These are phyloP conservation scores for Knufia fluminis DNA, from an alignment of 2,329 filamentous ascomycete genomes.

Conservation along the genomic window DNA sequence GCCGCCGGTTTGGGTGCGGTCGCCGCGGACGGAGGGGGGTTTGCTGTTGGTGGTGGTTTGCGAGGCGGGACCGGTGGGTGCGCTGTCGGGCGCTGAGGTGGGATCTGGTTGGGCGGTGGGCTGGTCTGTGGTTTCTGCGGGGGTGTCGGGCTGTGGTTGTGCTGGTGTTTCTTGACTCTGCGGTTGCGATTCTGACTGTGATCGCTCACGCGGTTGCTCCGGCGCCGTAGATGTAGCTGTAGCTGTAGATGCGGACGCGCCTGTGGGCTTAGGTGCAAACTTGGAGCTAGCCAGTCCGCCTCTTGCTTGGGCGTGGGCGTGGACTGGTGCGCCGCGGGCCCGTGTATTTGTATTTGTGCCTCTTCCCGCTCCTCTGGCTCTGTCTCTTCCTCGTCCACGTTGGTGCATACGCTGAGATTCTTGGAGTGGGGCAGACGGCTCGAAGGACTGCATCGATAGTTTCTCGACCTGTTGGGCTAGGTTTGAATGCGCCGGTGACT, in stretches of 20 bases:
- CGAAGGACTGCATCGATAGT: slow-evolving; percentile 11
- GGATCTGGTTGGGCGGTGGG: slow-evolving; percentile 7
- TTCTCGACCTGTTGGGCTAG: slow-evolving; percentile 16
- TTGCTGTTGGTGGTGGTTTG: slow-evolving; percentile 20
- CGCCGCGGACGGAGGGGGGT: slow-evolving; percentile 43
- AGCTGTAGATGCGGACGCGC: slow-evolving; percentile 4
- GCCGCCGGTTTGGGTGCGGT: slow-evolving; percentile 30
- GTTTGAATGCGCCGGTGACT: slow-evolving; percentile 24
- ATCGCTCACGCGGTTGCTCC: neutral
- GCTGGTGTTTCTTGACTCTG: no score
- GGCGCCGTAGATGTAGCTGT: slow-evolving; percentile 9
- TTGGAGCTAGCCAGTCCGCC: slow-evolving; percentile 22
- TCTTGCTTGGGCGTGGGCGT: neutral
- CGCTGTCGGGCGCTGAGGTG: slow-evolving; percentile 3
- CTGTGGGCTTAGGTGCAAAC: slow-evolving; percentile 13
- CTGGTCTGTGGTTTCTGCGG: slow-evolving; percentile 11
- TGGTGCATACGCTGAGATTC: neutral
- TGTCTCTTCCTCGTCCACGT: slow-evolving; percentile 23
- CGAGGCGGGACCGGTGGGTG: slow-evolving; percentile 12
- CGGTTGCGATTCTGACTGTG: no score
- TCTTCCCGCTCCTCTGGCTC: no score
- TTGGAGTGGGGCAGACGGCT: neutral
- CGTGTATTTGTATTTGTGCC: slow-evolving; percentile 24
- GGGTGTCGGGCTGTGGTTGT: neutral
- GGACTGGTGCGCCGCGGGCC: neutral